These are phyloP conservation scores for Mycena galopus DNA, from an alignment of 768 basidiomycete genomes.

Conservation along the genomic window DNA sequence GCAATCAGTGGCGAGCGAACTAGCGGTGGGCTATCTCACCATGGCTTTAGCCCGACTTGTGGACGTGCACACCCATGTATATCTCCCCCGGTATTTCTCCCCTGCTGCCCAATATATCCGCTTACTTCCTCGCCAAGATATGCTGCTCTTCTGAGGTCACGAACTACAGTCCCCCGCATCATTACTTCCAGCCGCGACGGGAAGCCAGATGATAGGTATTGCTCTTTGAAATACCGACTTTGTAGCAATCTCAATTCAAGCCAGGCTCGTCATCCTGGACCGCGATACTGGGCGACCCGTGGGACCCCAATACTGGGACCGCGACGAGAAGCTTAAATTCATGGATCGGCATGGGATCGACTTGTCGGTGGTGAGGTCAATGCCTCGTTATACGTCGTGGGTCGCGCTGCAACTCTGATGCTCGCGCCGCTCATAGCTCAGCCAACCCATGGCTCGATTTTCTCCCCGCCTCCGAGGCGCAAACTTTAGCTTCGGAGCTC, in stretches of 20 bases:
- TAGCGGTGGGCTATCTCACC: too few relatives aligned
- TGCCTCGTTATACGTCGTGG: neutral
- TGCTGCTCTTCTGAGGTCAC: conserved; percentile 66
- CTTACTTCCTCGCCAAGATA: neutral
- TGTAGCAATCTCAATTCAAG: neutral
- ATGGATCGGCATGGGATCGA: conserved; percentile 89
- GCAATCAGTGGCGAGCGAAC: neutral
- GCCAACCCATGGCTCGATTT: conserved; percentile 97
- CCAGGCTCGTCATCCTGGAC: conserved; percentile 74
- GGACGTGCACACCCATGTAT: conserved; percentile 64
- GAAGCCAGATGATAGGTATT: conserved; percentile 66
- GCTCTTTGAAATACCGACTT: neutral
- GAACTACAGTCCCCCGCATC: conserved; percentile 77
- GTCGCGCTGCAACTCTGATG: conserved; percentile 7
- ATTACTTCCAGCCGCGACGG: conserved; percentile 62
- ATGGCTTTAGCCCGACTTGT: neutral
- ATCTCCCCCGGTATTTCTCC: conserved; percentile 82
- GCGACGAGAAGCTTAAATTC: conserved; percentile 82
- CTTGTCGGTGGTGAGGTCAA: conserved; percentile 81
- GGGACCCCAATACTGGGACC: conserved; percentile 88
- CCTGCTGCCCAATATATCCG: neutral
- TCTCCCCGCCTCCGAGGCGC: conserved; percentile 76
- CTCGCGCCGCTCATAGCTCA: conserved; percentile 58
- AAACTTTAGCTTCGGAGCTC: conserved; percentile 73
- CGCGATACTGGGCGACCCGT: conserved; percentile 88